Evolutionary conservation across 768 basidiomycete genomes (phyloP).

Genomic region (Boletus rubroflammeus): DNA sequence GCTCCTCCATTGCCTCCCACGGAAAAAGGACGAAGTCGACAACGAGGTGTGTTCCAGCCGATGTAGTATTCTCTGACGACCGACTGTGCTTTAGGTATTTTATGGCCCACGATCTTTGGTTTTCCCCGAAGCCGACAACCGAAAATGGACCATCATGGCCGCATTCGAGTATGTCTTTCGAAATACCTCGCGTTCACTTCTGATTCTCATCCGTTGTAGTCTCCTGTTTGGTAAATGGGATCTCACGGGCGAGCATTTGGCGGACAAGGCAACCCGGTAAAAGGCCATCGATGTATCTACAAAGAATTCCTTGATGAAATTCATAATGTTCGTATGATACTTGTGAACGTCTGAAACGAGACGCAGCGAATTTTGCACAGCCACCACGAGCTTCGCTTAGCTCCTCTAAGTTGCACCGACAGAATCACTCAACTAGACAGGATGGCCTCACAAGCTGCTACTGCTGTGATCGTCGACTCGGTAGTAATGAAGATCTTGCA

Average conservation of each 20-base stretch:
- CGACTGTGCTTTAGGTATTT: constrained; percentile 58
- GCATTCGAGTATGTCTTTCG: constrained; percentile 69
- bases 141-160: constrained; percentile 96
- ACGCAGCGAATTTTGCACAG: not conserved
- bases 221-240: constrained; percentile 49
- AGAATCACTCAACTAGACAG: not conserved
- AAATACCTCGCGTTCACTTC: not conserved
- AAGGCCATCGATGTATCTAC: not conserved
- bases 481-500: constrained; percentile 69
- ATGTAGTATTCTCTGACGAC: not conserved
- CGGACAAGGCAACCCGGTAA: constrained; percentile 10
- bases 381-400: not conserved
- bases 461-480: constrained; percentile 62
- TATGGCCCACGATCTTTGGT: constrained; percentile 90
- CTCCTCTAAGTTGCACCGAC: not conserved
- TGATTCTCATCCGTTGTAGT: constrained; percentile 13
- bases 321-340: not conserved
- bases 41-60: constrained; percentile 62
- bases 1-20: constrained; percentile 94
- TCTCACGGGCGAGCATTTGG: constrained; percentile 20
- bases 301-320: not conserved
- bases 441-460: constrained; percentile 40
- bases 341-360: not conserved
- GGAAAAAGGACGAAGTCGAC: constrained; percentile 91
- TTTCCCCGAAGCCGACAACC: constrained; percentile 93